phyloP scores from a whole-genome alignment of 73 alveolate species.

The Paramecium primaurelia region DNA sequence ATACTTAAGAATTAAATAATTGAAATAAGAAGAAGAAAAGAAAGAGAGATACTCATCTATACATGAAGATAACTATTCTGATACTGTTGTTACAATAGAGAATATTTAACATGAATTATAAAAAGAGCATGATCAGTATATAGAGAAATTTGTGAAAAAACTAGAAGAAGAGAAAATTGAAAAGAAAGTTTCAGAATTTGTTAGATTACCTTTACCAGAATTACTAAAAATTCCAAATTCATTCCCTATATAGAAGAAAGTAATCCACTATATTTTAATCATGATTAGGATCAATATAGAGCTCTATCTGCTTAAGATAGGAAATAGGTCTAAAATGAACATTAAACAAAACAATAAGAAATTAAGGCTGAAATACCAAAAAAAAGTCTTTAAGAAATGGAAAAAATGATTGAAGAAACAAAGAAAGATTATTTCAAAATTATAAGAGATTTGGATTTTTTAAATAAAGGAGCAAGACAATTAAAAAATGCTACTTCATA shows the following conservation, averaged over 20 bases:
- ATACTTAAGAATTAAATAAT: background rate
- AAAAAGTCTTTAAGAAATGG: background rate
- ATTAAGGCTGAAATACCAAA: background rate
- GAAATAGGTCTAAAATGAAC: background rate
- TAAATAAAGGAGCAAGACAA: conserved; percentile 5
- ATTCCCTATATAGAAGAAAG: background rate
- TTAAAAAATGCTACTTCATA: background rate
- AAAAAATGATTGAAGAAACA: background rate
- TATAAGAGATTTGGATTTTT: background rate
- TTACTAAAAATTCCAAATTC: background rate
- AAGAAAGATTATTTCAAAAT: conserved; percentile 26
- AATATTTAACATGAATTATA: background rate
- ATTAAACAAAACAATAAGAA: background rate
- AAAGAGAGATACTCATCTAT: background rate
- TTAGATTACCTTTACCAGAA: background rate
- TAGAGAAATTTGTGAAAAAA: background rate
- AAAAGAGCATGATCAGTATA: background rate
- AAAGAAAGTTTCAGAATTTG: background rate
- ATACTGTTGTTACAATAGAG: background rate
- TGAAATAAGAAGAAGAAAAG: background rate
- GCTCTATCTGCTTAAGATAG: background rate
- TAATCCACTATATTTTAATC: background rate
- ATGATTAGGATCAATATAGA: background rate
- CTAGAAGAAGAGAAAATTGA: background rate
- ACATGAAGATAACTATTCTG: background rate